Evolutionary conservation across 1,284 basidiomycete genomes (phyloP).

Genomic region (Cryptococcus jaspeensis): DNA sequence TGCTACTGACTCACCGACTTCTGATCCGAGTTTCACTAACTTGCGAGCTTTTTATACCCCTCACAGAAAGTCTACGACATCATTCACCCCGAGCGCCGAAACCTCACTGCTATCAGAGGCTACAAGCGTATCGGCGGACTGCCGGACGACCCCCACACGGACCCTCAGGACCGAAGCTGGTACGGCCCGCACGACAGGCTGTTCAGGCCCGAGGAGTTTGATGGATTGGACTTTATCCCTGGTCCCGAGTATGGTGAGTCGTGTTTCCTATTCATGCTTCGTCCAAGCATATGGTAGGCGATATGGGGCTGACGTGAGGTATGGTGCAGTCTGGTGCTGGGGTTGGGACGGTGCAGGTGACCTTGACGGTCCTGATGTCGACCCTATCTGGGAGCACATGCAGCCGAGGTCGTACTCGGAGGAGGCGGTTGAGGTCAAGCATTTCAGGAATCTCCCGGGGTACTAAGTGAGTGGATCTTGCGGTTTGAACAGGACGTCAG

Average conservation of each 20-base stretch:
- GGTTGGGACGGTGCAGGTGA: constrained; percentile 98
- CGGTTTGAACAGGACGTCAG: background rate
- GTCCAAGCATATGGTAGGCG: no score
- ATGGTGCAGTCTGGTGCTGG: constrained; percentile 85
- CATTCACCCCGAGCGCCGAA: constrained; percentile 81
- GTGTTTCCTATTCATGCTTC: no score
- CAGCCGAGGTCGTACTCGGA: constrained; percentile 63
- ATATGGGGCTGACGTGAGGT: background rate
- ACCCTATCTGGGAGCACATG: constrained; percentile 90
- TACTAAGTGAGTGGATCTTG: background rate
- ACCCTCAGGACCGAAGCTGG: constrained; percentile 92
- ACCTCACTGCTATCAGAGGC: constrained; percentile 88
- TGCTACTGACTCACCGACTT: constrained; percentile 11
- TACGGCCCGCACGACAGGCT: constrained; percentile 88
- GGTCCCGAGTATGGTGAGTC: constrained; percentile 82
- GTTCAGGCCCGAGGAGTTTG: constrained; percentile 80
- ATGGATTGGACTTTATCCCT: constrained; percentile 68
- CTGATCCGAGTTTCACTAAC: background rate
- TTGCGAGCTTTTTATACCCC: background rate
- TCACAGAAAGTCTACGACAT: constrained; percentile 83
- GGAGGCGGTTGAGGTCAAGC: constrained; percentile 69
- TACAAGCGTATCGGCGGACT: constrained; percentile 86
- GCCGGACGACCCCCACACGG: constrained; percentile 87
- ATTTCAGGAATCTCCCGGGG: constrained; percentile 59
- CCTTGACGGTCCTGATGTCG: constrained; percentile 85